A percentile compares a stretch with the other conserved stretches of the same genome.
Conservation (phyloP, 169 alveolate species). For the Plasmodium malariae region DNA sequence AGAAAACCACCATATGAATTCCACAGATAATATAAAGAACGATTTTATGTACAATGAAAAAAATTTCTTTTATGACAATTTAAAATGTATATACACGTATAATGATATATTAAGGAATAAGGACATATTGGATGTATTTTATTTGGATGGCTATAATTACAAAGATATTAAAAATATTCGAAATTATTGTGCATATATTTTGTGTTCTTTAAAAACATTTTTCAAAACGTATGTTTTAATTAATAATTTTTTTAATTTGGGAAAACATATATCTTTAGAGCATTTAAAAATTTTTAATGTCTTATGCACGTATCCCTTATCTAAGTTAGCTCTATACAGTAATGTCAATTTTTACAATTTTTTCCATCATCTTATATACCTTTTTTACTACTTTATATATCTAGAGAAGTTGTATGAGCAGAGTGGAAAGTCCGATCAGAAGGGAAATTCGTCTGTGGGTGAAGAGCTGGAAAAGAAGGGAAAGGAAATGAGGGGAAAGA, state of each 20-base stretch:
- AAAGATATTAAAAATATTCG: constrained; percentile 69
- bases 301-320: constrained; percentile 41
- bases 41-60: constrained; percentile 59
- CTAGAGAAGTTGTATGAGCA: constrained; percentile 51
- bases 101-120: constrained; percentile 67
- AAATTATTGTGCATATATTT: constrained; percentile 60
- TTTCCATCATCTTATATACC: constrained; percentile 40
- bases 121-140: constrained; percentile 45
- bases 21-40: background rate
- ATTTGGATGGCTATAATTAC: constrained; percentile 70
- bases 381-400: constrained; percentile 57
- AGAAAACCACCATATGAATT: constrained; percentile 19
- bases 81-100: constrained; percentile 66
- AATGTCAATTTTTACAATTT: constrained; percentile 51
- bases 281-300: constrained; percentile 53
- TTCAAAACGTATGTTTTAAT: constrained; percentile 46
- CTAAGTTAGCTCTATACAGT: constrained; percentile 47
- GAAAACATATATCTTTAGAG: constrained; percentile 39
- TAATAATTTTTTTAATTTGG: constrained; percentile 42
- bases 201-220: constrained; percentile 59
- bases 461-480: background rate
- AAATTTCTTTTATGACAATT: constrained; percentile 71
- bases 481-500: background rate
- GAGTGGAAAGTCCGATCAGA: background rate
- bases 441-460: too few relatives aligned